Evolutionary conservation across 768 basidiomycete species (phyloP), one percentile per base, ranked within the genome.

Genomic region (Tulasnella sp.): DNA sequence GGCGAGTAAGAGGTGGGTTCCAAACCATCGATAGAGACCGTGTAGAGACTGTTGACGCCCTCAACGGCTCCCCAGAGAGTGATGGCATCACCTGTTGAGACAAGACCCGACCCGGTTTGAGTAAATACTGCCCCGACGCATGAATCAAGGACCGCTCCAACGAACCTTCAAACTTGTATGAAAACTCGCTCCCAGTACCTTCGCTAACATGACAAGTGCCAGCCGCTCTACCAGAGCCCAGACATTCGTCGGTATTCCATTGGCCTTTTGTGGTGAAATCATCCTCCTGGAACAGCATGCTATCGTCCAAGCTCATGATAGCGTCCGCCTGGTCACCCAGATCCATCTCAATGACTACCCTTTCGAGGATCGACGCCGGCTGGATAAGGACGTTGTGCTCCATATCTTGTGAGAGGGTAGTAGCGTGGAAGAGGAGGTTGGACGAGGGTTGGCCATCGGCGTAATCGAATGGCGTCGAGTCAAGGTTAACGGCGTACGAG

Each of bases 201-300:
- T 77, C 48, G 36, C 68, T 48, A 10, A 71, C 52, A 31, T 79
- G 78, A 72, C 78, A 79, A 72, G 78, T 79, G 18, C 68, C 71
- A 27, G 34, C 73, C 7, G 62, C 73, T 46, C 44, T 68, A 1
- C 31, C 78, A 44, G 40, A n/a, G 27, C 42, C 71, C 38, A 79
- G n/a, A 46, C 78, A 79, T 21, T 72, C 40, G 34, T 79, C 27
- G 24, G n/a, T 27, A 1, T 3, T 72, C 78, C 78, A 79, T 40
- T 34, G 18, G 48, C 71, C 78, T 18, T 44, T n/a, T 31, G 38
- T 46, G 38, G 44, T 34, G 40, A 38, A 40, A 40, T 27, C 36
- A 36, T 62, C 27, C 68, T 72, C 73, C 68, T 39, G 38, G 56
- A 72, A 79, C 44, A 79, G 3, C 73, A 44, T 39, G 16, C 78